Evolutionary conservation across 352 stramenopile genomes (phyloP), one percentile per base, ranked within the genome.

Genomic region (Pseudoperonospora humuli): DNA sequence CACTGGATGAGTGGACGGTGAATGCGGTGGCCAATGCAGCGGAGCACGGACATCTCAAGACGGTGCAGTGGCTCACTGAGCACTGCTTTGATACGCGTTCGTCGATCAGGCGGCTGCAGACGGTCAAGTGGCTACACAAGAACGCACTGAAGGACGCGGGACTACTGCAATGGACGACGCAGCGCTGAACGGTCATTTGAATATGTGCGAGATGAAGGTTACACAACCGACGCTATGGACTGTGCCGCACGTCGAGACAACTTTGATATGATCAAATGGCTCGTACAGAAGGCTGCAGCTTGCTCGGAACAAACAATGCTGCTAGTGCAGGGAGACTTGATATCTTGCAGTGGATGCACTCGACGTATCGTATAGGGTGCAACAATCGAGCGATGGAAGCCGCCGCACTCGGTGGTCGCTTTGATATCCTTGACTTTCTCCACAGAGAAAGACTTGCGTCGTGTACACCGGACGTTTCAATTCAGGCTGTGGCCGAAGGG

Each of bases 71-170:
- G 48, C 50, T 81, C 1, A 59, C 57, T 7, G 24, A 46, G 8
- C 41, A 74, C 40, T 71, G 50, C 23, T 49, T 52, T 19, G 37
- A 59, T 19, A 42, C 62, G 15, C 53, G 53, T 33, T 63, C 61
- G 25, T 64, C 45, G 3, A 53, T 57, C 48, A 61, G 27, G 53
- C 53, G 42, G 53, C 53, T 25, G 46, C 53, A 70, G 14, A 57
- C 78, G 10, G 48, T 85, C n/a, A 37, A 70, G 40, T 87, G 65
- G 64, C 58, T 85, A 2, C 68, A 79, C 4, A 33, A 37, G 3
- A 39, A 83, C 28, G 66, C 7, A 57, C 36, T 2, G 61, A 45
- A 26, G 52, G 52, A n/a, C 56, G 52, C 18, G 46, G 38, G n/a
- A 41, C 29, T 39, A 29, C 34, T 0, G 53, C 53, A 13, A 57